Conservation (phyloP, 768 basidiomycete species). For the Leucocoprinus sp. region DNA sequence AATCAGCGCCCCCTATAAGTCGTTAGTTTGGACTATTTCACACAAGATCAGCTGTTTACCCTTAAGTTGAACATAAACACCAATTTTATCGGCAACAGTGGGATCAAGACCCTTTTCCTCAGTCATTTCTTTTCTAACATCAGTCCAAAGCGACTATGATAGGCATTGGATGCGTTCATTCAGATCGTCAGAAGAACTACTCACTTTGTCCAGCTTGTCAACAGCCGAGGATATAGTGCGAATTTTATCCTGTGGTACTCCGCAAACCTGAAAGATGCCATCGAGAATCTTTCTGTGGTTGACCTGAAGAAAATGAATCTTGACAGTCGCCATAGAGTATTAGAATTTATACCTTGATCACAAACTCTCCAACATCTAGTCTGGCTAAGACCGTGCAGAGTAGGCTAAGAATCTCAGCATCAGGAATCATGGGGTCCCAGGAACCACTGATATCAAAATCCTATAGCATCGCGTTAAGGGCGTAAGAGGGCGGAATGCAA, state of each 20-base stretch:
- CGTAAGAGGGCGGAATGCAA: not conserved
- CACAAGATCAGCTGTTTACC: constrained; percentile 34
- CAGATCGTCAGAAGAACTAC: constrained; percentile 8
- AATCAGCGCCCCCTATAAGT: constrained; percentile 59
- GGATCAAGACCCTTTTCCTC: constrained; percentile 86
- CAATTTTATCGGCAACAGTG: constrained; percentile 84
- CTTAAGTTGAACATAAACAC: constrained; percentile 94
- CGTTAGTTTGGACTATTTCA: not conserved
- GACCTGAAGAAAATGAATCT: constrained; percentile 38
- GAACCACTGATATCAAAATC: constrained; percentile 91
- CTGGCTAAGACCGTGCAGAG: constrained; percentile 72
- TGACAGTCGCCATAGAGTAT: not conserved
- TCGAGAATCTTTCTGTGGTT: constrained; percentile 97
- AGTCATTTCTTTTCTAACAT: constrained; percentile 95
- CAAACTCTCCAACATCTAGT: constrained; percentile 91
- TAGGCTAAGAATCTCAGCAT: constrained; percentile 82
- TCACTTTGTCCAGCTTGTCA: constrained; percentile 95
- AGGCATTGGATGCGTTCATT: not conserved
- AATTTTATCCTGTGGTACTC: constrained; percentile 85
- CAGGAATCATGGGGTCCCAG: constrained; percentile 97
- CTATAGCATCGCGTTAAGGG: constrained; percentile 29
- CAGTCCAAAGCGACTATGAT: constrained; percentile 71
- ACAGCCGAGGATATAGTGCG: constrained; percentile 92
- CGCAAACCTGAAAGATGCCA: constrained; percentile 94
- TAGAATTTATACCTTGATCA: constrained; percentile 60